These are phyloP conservation scores for Sphaerulina vaccinii DNA, from an alignment of 2,329 filamentous ascomycete species.

Conservation along the genomic window DNA sequence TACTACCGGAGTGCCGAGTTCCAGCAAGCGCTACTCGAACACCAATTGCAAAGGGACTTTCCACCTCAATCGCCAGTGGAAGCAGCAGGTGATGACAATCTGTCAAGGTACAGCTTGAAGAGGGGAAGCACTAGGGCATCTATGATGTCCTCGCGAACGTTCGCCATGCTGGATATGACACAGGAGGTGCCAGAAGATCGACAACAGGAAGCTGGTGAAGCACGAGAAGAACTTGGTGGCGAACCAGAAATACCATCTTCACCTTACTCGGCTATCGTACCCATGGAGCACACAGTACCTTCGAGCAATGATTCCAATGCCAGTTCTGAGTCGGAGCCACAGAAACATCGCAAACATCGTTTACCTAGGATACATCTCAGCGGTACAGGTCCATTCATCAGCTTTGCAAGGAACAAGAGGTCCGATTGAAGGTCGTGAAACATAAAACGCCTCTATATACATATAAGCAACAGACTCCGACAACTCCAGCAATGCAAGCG, in stretches of 20 bases:
- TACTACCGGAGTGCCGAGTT: slow-evolving; percentile 25
- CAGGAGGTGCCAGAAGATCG: background rate
- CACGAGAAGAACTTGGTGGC: background rate
- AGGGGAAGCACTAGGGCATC: slow-evolving; percentile 13
- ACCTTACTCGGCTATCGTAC: background rate
- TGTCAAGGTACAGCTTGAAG: slow-evolving; percentile 9
- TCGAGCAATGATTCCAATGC: background rate
- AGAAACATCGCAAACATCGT: background rate
- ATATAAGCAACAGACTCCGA: no score
- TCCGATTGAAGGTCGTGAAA: background rate
- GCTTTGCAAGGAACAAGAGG: background rate
- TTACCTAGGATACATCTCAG: slow-evolving; percentile 3
- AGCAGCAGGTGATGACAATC: background rate
- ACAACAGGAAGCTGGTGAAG: background rate
- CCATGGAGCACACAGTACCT: background rate
- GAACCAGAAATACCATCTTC: background rate
- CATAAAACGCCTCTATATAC: background rate
- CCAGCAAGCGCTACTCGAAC: slow-evolving; percentile 22
- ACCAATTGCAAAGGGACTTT: slow-evolving; percentile 16
- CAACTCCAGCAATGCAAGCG: no score
- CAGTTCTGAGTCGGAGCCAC: slow-evolving; percentile 1
- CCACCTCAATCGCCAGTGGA: background rate
- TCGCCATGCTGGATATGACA: slow-evolving; percentile 14
- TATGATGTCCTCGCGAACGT: slow-evolving; percentile 12
- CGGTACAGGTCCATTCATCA: background rate